Conservation (phyloP, 768 basidiomycete species). For the Leucogyrophana mollusca region DNA sequence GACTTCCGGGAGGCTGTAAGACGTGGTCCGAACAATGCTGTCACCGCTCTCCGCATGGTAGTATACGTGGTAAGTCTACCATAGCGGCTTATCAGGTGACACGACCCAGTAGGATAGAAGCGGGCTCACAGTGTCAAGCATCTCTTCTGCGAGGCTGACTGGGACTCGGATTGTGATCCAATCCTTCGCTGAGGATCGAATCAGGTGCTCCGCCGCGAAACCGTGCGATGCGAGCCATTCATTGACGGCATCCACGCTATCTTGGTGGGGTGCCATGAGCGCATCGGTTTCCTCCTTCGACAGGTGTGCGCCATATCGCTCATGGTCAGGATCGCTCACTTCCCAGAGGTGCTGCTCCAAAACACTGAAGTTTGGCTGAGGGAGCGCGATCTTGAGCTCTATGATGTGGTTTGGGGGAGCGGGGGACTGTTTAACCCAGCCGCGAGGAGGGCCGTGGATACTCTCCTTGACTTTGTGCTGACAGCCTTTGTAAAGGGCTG, state of each 20-base stretch:
- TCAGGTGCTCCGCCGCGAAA: slow-evolving; percentile 43
- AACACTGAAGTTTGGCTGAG: slow-evolving; percentile 47
- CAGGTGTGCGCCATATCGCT: slow-evolving; percentile 54
- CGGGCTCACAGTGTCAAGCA: slow-evolving; percentile 61
- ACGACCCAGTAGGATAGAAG: background rate
- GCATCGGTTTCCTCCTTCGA: slow-evolving; percentile 65
- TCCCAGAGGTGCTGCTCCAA: slow-evolving; percentile 55
- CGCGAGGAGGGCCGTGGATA: slow-evolving; percentile 39
- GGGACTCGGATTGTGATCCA: slow-evolving; percentile 65
- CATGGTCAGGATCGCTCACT: slow-evolving; percentile 56
- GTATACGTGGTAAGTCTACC: slow-evolving; percentile 64
- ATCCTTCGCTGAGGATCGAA: slow-evolving; percentile 63
- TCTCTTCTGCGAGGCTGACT: slow-evolving; percentile 59
- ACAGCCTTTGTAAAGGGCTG: slow-evolving; percentile 8
- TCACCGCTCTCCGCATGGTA: slow-evolving; percentile 52
- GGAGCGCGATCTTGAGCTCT: slow-evolving; percentile 56
- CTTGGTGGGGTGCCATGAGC: slow-evolving; percentile 55
- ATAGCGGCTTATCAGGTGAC: background rate
- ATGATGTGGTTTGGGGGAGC: slow-evolving; percentile 48
- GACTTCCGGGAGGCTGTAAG: slow-evolving; percentile 62
- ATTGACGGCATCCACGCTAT: slow-evolving; percentile 52
- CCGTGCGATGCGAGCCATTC: slow-evolving; percentile 63
- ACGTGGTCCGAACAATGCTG: slow-evolving; percentile 58
- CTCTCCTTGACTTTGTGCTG: slow-evolving; percentile 47
- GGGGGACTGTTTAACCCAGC: slow-evolving; percentile 45